These are phyloP conservation scores for Solanum chmielewskii DNA, from an alignment of 257 asterid genomes.

Conservation along the genomic window DNA sequence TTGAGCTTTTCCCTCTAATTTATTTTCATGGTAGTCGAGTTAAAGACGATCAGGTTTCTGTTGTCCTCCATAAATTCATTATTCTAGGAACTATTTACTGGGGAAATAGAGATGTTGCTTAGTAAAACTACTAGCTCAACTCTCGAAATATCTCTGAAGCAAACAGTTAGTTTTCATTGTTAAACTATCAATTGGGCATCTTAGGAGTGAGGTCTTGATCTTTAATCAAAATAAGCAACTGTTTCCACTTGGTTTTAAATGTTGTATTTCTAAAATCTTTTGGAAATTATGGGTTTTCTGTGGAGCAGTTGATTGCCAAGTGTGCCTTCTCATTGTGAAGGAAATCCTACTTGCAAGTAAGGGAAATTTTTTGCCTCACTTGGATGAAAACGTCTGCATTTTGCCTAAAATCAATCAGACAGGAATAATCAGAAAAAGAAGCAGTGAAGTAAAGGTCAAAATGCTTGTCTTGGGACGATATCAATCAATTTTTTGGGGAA, in stretches of 20 bases:
- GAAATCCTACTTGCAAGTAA: neutral
- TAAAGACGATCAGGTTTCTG: neutral
- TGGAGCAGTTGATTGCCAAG: neutral
- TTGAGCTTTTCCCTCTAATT: neutral
- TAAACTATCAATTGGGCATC: neutral
- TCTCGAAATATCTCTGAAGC: neutral
- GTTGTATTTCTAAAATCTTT: neutral
- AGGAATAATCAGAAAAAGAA: neutral
- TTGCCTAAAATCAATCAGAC: neutral
- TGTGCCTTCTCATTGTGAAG: neutral
- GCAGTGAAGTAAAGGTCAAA: neutral
- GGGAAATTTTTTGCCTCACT: neutral
- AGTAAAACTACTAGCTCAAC: neutral
- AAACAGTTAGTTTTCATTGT: neutral
- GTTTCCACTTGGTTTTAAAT: neutral
- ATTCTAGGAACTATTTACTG: neutral
- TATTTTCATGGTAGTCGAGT: neutral
- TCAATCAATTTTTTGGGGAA: neutral
- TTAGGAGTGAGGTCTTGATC: neutral
- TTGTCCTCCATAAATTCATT: neutral
- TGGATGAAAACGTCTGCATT: neutral
- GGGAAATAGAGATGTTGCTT: neutral
- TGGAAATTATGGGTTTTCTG: neutral
- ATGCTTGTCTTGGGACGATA: neutral
- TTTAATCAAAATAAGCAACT: neutral